These are phyloP conservation scores for Penicillium ochrochloron DNA, from an alignment of 495 filamentous ascomycete species.

Conservation along the genomic window DNA sequence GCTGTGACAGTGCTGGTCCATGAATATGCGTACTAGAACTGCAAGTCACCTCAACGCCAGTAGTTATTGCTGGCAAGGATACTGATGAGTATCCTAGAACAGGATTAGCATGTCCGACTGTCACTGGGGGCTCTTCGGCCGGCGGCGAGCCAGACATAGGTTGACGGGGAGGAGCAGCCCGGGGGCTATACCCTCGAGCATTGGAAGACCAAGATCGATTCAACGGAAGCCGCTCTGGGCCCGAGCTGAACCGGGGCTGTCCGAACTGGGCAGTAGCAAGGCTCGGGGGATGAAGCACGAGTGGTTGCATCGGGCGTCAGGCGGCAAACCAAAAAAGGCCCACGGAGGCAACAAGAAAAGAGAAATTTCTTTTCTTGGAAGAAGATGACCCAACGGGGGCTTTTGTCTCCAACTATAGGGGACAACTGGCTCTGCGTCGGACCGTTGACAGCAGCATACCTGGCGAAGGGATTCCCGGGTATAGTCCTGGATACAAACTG, in stretches of 20 bases:
- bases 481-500: conserved; percentile 1
- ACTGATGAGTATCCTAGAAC: conserved; percentile 48
- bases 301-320: conserved; percentile 52
- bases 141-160: conserved; percentile 84
- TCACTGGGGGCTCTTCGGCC: conserved; percentile 63
- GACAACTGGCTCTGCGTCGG: conserved; percentile 29
- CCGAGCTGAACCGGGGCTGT: conserved; percentile 48
- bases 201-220: conserved; percentile 71
- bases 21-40: conserved; percentile 31
- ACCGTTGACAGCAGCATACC: conserved; percentile 43
- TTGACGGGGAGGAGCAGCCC: conserved; percentile 72
- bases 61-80: conserved; percentile 40
- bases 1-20: conserved; percentile 12
- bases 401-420: conserved; percentile 33
- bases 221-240: conserved; percentile 70
- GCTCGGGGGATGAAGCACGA: conserved; percentile 52
- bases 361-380: conserved; percentile 16
- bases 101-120: conserved; percentile 57
- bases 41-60: conserved; percentile 32
- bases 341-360: conserved; percentile 9
- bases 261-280: conserved; percentile 49
- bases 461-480: conserved; percentile 26
- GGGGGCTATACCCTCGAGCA: conserved; percentile 67
- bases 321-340: conserved; percentile 22
- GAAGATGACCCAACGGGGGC: conserved; percentile 12